phyloP scores from a whole-genome alignment of 2,329 filamentous ascomycete species.

The Talaromyces albobiverticillius region DNA sequence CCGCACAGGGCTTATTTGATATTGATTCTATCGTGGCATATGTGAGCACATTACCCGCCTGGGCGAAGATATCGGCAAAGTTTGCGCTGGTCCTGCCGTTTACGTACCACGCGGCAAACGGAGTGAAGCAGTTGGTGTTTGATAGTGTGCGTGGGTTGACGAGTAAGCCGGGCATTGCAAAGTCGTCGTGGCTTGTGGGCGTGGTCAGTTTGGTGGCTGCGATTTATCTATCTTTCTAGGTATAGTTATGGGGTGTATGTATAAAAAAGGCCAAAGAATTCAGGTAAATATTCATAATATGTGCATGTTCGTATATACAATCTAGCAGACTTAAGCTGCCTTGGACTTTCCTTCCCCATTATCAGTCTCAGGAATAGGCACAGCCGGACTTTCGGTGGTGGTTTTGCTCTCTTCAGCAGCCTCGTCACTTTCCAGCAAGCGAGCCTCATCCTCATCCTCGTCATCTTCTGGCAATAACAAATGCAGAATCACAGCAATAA shows the following conservation, averaged over 20 bases:
- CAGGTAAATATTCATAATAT: no score
- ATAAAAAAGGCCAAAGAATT: no score
- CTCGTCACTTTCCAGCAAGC: background rate
- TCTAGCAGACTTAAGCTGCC: no score
- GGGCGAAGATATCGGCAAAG: constrained; percentile 60
- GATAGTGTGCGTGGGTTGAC: constrained; percentile 61
- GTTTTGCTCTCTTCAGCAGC: constrained; percentile 3
- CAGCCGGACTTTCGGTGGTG: background rate
- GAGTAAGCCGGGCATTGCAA: constrained; percentile 63
- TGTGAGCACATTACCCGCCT: constrained; percentile 60
- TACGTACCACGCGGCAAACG: constrained; percentile 66
- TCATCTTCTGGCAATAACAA: constrained; percentile 69
- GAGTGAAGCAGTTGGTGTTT: constrained; percentile 70
- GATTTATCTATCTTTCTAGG: constrained; percentile 2
- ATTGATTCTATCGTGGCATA: constrained; percentile 38
- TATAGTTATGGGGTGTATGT: no score
- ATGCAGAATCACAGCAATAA: constrained; percentile 72
- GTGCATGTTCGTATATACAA: no score
- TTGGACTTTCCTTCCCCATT: constrained; percentile 4
- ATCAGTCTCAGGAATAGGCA: background rate
- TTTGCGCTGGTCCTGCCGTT: constrained; percentile 61
- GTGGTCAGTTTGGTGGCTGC: constrained; percentile 10
- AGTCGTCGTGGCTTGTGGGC: constrained; percentile 19
- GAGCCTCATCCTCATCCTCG: constrained; percentile 55
- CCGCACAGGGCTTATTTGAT: constrained; percentile 33